Conservation (phyloP, 176 grass and related monocot species). For the Aechmea fasciata region DNA sequence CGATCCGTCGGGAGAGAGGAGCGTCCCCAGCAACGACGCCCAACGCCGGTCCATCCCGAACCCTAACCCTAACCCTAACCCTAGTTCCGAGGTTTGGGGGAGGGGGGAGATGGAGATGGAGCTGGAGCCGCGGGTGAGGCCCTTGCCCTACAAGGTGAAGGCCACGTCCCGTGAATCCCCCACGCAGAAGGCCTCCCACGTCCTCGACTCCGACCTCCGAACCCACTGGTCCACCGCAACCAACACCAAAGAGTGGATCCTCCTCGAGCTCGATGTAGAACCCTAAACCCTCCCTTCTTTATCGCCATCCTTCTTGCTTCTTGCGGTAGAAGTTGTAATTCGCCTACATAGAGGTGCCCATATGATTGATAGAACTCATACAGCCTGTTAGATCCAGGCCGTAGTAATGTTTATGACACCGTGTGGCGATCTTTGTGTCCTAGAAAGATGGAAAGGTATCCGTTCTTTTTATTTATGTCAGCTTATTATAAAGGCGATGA, state of each 20-base stretch:
- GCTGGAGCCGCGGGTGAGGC: slow-evolving; percentile 45
- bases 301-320: not conserved
- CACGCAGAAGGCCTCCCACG: slow-evolving; percentile 64
- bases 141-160: slow-evolving; percentile 67
- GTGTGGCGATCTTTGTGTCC: no score
- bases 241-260: slow-evolving; percentile 96
- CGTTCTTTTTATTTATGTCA: no score
- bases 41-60: not conserved
- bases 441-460: no score
- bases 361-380: not conserved
- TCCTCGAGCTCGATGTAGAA: slow-evolving; percentile 70
- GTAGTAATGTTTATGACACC: no score
- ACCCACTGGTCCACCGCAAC: slow-evolving; percentile 87
- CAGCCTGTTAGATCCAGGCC: no score
- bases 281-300: not conserved
- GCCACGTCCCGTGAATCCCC: slow-evolving; percentile 74
- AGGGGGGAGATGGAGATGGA: slow-evolving; percentile 35
- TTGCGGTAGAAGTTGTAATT: not conserved
- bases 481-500: no score
- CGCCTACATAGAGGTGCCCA: not conserved
- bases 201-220: slow-evolving; percentile 76
- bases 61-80: not conserved
- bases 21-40: not conserved
- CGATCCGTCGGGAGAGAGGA: not conserved
- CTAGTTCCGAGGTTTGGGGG: not conserved